Conservation (phyloP, 768 basidiomycete genomes). For the Saitozyma podzolica region DNA sequence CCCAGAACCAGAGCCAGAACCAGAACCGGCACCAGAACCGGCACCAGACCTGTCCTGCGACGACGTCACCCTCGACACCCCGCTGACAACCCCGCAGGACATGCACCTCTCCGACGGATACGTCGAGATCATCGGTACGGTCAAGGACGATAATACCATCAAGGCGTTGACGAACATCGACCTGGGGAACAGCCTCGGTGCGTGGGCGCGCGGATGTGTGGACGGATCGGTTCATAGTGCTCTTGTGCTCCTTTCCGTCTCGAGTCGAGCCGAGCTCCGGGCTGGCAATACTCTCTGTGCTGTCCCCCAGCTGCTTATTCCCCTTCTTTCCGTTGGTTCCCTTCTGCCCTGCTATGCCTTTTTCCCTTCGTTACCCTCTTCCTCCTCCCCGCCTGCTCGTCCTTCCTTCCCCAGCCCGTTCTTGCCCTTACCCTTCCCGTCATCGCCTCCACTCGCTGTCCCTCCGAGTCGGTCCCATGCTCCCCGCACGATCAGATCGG, state of each 20-base stretch:
- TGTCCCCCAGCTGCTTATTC: neutral
- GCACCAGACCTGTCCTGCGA: neutral
- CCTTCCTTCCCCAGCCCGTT: too few relatives aligned
- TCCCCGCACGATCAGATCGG: too few relatives aligned
- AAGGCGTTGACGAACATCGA: conserved; percentile 61
- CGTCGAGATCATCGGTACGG: conserved; percentile 69
- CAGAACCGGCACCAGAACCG: too few relatives aligned
- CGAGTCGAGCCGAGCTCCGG: too few relatives aligned
- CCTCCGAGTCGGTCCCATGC: too few relatives aligned
- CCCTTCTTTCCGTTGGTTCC: neutral
- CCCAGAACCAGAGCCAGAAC: too few relatives aligned
- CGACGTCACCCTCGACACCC: neutral
- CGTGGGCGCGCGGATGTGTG: conserved; percentile 26
- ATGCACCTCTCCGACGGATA: conserved; percentile 59
- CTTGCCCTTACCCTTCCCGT: too few relatives aligned
- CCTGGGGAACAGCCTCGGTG: conserved; percentile 67
- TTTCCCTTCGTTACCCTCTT: neutral
- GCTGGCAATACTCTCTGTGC: too few relatives aligned
- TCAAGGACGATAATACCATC: conserved; percentile 61
- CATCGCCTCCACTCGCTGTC: too few relatives aligned
- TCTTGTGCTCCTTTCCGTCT: too few relatives aligned
- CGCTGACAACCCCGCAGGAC: conserved; percentile 50
- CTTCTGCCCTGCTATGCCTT: neutral
- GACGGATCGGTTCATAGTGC: neutral
- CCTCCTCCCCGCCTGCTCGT: neutral